Conservation (phyloP, 176 grass and related monocot species). For the Cenchrus purpureus region DNA sequence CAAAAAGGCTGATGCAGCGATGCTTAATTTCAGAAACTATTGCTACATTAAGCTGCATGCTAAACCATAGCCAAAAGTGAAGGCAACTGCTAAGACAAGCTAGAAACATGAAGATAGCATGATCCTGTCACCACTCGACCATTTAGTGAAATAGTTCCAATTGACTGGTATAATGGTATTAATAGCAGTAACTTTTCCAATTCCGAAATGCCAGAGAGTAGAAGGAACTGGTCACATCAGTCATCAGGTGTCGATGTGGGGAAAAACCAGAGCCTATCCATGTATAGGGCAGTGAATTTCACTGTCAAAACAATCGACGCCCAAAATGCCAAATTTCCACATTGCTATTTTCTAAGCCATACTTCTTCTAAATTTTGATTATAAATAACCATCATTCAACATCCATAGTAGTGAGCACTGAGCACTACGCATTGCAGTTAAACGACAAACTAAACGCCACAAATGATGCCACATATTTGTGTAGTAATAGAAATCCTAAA, state of each 20-base stretch:
- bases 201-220: not conserved
- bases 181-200: too few relatives aligned
- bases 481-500: constrained; percentile 2
- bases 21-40: constrained; percentile 10
- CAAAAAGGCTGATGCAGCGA: not conserved
- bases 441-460: not conserved
- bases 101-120: too few relatives aligned
- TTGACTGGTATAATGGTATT: too few relatives aligned
- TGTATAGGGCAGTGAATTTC: not conserved
- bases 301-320: not conserved
- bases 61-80: not conserved
- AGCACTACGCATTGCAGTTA: not conserved
- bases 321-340: constrained; percentile 4
- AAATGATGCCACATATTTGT: not conserved
- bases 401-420: not conserved
- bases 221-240: not conserved
- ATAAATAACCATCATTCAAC: not conserved
- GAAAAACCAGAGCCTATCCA: not conserved
- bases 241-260: not conserved
- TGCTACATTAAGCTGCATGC: not conserved
- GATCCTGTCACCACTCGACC: too few relatives aligned
- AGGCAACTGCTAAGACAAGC: too few relatives aligned
- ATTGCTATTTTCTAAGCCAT: not conserved
- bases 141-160: too few relatives aligned
- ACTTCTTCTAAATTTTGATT: constrained; percentile 9